These are phyloP conservation scores for Chrysanthemum lavandulifolium DNA, from an alignment of 129 eudicot species.

Conservation along the genomic window DNA sequence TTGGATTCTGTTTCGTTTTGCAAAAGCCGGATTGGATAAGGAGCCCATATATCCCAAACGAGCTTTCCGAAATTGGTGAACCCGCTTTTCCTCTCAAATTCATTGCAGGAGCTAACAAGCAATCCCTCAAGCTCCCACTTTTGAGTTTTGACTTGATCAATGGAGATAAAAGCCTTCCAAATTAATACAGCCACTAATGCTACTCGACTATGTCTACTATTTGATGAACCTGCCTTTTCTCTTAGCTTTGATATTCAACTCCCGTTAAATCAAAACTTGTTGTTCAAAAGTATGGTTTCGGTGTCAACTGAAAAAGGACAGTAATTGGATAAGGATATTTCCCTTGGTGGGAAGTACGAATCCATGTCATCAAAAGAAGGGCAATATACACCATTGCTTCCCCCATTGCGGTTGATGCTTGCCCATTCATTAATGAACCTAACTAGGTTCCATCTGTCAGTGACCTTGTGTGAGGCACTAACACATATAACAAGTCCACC, in stretches of 20 bases:
- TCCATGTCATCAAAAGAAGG: constrained; percentile 21
- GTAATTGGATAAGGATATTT: not conserved
- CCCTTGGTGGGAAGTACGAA: constrained; percentile 11
- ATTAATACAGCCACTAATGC: constrained; percentile 28
- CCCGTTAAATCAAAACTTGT: constrained; percentile 25
- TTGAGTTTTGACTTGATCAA: constrained; percentile 20
- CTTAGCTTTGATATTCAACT: constrained; percentile 24
- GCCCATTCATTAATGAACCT: too few relatives aligned
- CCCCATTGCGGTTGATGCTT: too few relatives aligned
- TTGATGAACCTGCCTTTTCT: constrained; percentile 10
- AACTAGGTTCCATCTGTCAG: too few relatives aligned
- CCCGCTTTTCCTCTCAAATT: constrained; percentile 24
- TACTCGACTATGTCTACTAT: constrained; percentile 25
- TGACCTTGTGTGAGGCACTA: too few relatives aligned
- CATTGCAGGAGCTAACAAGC: constrained; percentile 27
- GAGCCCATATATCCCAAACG: constrained; percentile 30
- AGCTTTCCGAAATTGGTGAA: constrained; percentile 13
- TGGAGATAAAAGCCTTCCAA: constrained; percentile 28
- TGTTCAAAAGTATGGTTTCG: not conserved
- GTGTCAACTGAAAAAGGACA: not conserved
- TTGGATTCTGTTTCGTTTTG: not conserved
- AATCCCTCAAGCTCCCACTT: constrained; percentile 20
- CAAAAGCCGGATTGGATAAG: constrained; percentile 21
- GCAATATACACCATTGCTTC: too few relatives aligned
- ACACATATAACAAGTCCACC: too few relatives aligned